phyloP scores from a whole-genome alignment of 495 filamentous ascomycete genomes.

The Geoglossum glabrum region DNA sequence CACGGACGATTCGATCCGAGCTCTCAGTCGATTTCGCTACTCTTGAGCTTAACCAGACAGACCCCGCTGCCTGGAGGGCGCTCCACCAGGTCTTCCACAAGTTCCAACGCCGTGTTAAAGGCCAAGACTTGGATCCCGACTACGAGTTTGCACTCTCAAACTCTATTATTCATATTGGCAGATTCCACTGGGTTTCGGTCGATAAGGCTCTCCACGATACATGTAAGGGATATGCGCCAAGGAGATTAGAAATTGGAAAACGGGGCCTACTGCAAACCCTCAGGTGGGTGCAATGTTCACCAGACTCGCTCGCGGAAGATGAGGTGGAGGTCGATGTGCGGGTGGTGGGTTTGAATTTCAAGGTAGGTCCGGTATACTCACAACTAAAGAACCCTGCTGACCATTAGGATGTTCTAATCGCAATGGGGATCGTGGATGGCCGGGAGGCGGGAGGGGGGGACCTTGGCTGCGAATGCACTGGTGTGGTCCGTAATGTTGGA shows the following conservation, averaged over 20 bases:
- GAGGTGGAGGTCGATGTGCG: slow-evolving; percentile 11
- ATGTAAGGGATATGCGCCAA: neutral
- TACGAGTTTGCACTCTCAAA: slow-evolving; percentile 7
- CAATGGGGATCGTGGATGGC: slow-evolving; percentile 1
- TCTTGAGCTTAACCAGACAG: slow-evolving; percentile 9
- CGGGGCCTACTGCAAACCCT: neutral
- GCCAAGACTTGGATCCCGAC: neutral
- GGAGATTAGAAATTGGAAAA: neutral
- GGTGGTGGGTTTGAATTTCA: slow-evolving; percentile 13
- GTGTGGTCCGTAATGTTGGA: neutral
- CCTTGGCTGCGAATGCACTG: neutral
- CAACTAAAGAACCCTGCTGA: neutral
- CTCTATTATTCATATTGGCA: slow-evolving; percentile 7
- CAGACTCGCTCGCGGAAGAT: neutral
- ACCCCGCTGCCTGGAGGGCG: slow-evolving; percentile 9
- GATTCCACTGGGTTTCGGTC: no score
- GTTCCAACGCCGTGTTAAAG: neutral
- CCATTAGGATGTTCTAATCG: neutral
- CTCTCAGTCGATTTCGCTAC: no score
- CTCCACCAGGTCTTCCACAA: slow-evolving; percentile 11
- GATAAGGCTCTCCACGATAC: neutral
- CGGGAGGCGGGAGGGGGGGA: neutral
- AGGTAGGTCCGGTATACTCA: neutral
- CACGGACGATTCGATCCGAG: no score
- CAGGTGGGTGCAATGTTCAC: neutral